Evolutionary conservation across 2,329 filamentous ascomycete species (phyloP), one percentile per base, ranked within the genome.

Genomic region (Botryotinia globosa): DNA sequence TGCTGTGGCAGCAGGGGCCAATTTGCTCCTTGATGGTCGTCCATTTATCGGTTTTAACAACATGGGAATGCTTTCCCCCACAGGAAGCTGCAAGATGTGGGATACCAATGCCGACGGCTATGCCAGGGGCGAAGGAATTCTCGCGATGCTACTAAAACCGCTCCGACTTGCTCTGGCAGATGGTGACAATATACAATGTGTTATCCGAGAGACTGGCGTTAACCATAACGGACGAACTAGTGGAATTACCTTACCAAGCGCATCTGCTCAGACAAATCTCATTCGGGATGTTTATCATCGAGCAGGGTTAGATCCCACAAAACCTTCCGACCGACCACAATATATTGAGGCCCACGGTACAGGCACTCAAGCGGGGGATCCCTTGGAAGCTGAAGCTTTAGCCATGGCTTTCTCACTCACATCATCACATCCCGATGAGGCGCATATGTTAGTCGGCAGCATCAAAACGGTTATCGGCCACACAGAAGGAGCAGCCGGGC

Each of bases 71-170:
- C 65, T 73, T 34, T 75, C 74, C 4, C 67, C 72, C 6, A 45
- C 58, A 5, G 69, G 75, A 1, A 58, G 42, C 2, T 75, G n/a
- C 16, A 51, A 84, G 71, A 85, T 85, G 10, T 90, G 88, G 75
- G 89, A 91, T 74, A 76, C 83, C 20, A 82, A 84, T 1, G 90
- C 88, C n/a, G 86, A 88, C 72, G 90, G 90, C 1, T 92, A 91
- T 76, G 88, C 86, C 0, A 83, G 89, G 51, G 89, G 89, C 1
- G 90, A 92, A 76, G 90, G 89, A 0, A 82, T 88, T n/a, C 88
- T 84, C 0, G 83, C 87, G 10, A 79, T 91, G 2, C 76, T 91
- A 3, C 77, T 92, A 58, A 91, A 91, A 79, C 84, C 84, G 1
- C 80, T 91, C 6, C 81, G 81, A 20, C 77, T 81, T 37, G 85